Evolutionary conservation across 1,139 yeast species (phyloP), one percentile per base, ranked within the genome.

Genomic region (Arxiozyma heterogenica): DNA sequence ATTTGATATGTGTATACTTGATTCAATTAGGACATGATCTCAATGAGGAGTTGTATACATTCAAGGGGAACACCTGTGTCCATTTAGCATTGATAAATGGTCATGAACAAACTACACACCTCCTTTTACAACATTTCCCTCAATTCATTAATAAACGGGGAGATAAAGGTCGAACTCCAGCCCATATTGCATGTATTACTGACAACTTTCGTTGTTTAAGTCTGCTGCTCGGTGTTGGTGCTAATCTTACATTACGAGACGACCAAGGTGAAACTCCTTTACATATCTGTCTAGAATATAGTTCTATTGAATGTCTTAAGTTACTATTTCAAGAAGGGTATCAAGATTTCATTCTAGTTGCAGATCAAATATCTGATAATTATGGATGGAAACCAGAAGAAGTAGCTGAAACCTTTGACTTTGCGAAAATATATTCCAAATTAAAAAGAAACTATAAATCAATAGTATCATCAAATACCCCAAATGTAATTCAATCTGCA

Each of bases 211-310:
- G 86, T 50, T 89, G 95, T 51, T 73, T 86, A 44, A 81, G 80
- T 57, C 71, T 90, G 50, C 70, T 91, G 39, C 72, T 91, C 18
- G 91, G 87, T 53, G 83, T 87, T 60, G 96, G 95, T 3, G 96
- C 96, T 3, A 82, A 86, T 61, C 77, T 85, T 60, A 75, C 79
- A 54, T 61, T 76, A 2, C 74, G 75, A 25, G 95, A 87, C 64
- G 73, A 71, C 30, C 73, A 78, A 41, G 94, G 93, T 2, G 85
- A 88, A 64, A 83, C 93, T 15, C 83, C 94, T 6, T 70, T 91
- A 38, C 98, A 91, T 67, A 70, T 86, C 22, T 89, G 95, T 9
- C 82, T 90, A 61, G 88, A 88, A 57, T 83, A 79, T 64, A 96
- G 95, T 4, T 80, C 82, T 58, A 65, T 80, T 27, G 80, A 80